phyloP scores from a whole-genome alignment of 2,329 filamentous ascomycete genomes.

The Calonectria pseudoturangicola region DNA sequence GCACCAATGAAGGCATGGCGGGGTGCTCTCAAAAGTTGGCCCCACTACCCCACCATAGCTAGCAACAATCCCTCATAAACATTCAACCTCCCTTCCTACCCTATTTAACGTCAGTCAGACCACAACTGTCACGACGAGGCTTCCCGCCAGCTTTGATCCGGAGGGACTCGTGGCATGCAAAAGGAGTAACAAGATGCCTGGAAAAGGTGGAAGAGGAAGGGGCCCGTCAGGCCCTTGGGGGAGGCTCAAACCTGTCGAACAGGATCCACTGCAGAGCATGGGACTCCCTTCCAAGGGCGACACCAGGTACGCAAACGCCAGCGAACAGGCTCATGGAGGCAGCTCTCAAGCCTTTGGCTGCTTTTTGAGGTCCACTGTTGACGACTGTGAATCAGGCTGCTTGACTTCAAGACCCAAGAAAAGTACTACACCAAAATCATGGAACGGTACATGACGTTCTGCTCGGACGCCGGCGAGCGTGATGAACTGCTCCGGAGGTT shows the following conservation, averaged over 20 bases:
- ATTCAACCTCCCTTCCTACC: constrained; percentile 31
- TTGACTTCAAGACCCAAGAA: constrained; percentile 87
- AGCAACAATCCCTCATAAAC: constrained; percentile 26
- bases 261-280: constrained; percentile 86
- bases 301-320: constrained; percentile 75
- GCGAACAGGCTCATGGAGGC: no score
- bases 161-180: constrained; percentile 18
- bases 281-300: constrained; percentile 95
- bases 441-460: constrained; percentile 92
- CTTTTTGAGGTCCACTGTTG: constrained; percentile 23
- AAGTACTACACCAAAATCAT: constrained; percentile 91
- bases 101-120: constrained; percentile 19
- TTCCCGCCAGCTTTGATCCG: background rate
- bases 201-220: constrained; percentile 54
- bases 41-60: constrained; percentile 35
- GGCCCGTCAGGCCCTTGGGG: constrained; percentile 76
- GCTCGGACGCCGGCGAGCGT: constrained; percentile 81
- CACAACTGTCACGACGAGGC: background rate
- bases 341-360: background rate
- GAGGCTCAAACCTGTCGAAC: constrained; percentile 82
- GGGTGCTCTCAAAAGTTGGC: background rate
- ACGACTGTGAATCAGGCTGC: constrained; percentile 69
- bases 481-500: constrained; percentile 86
- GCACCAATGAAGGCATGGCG: constrained; percentile 24
- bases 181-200: constrained; percentile 51